Conservation (phyloP, 1,139 yeast species). For the Suhomyces terraborum region DNA sequence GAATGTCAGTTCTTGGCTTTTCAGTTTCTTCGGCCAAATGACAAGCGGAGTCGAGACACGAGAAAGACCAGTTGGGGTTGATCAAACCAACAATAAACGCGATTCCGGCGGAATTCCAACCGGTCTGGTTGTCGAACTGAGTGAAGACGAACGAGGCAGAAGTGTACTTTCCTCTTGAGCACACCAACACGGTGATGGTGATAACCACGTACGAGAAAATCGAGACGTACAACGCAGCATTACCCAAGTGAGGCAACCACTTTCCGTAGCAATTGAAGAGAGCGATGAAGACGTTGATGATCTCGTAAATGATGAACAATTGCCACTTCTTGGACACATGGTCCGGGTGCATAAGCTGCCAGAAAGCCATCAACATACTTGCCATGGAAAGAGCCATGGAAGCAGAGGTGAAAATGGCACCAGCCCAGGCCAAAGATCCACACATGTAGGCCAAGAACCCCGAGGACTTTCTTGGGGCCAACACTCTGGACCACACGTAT, state of each 20-base stretch:
- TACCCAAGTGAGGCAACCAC: conserved; percentile 55
- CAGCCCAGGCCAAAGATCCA: conserved; percentile 63
- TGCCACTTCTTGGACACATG: conserved; percentile 55
- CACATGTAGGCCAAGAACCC: conserved; percentile 57
- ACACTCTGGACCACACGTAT: conserved; percentile 61
- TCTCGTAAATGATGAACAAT: conserved; percentile 54
- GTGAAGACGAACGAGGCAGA: conserved; percentile 61
- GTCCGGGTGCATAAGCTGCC: conserved; percentile 46
- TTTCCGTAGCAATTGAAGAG: conserved; percentile 60
- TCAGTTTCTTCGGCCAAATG: conserved; percentile 71
- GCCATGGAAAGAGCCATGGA: conserved; percentile 59
- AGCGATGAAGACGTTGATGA: conserved; percentile 41
- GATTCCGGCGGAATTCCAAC: conserved; percentile 60
- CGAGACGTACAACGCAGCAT: conserved; percentile 56
- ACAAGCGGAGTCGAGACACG: conserved; percentile 70
- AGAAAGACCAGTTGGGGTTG: conserved; percentile 70
- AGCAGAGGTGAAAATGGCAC: conserved; percentile 59
- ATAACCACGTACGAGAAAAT: conserved; percentile 55
- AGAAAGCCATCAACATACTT: conserved; percentile 56
- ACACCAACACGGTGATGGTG: conserved; percentile 57
- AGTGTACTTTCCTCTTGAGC: conserved; percentile 57
- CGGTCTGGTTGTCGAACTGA: conserved; percentile 62
- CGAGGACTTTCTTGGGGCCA: conserved; percentile 53
- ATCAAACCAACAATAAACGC: conserved; percentile 68
- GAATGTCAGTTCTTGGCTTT: conserved; percentile 60